Base-by-base conservation (phyloP, 2,329 filamentous ascomycete genomes). In the Emericellopsis atlantica region DNA sequence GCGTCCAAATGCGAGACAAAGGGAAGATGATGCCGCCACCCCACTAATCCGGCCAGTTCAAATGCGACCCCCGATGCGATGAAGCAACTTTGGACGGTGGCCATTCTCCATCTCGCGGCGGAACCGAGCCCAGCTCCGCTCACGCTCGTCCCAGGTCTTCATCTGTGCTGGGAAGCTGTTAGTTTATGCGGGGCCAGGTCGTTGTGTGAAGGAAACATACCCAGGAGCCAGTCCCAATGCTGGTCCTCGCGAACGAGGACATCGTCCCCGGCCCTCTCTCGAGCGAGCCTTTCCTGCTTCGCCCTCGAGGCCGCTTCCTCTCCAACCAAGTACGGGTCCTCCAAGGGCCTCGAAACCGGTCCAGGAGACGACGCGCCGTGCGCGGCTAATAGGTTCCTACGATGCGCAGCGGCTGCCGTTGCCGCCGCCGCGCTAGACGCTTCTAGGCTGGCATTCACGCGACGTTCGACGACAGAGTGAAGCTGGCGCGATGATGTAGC, bases 311-410 rank as follows among this genome's bases (percentile, higher is more conserved):
- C 80, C 4, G 78, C 79, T 39, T 69, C 68, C 58, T 82, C 78
- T 29, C 80, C 80, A 2, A 84, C 80, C 9, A 84, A 61, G 43
- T 79, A 70, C 1, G 79, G 79, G 48, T 84, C 80, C 57, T 84
- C 80, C 15, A 79, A 64, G 29, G 21, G 44, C 31, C 23, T 50
- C 32, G 21, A n/a, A 21, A 37, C 12, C 26, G 26, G 26, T 9
- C 26, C 6, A 29, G 26, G 26, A 7, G 26, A 29, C 26, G 26
- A 29, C 9, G 26, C 2, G 18, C 18, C 18, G 9, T 29, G 26
- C 26, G 26, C 26, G 8, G 9, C 26, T 9, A 6, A 29, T 6
- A 29, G 3, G 4, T 3, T 12, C 26, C 47, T 14, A 42, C 39
- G 36, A 46, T 41, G 44, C 50, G 49, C 36, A 11, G 34, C 3